Percentiles rank a stretch among this genome's conserved stretches.
These are phyloP conservation scores for Backusella tuberculispora DNA, from an alignment of 192 early-diverging fungal genomes.

Conservation along the genomic window DNA sequence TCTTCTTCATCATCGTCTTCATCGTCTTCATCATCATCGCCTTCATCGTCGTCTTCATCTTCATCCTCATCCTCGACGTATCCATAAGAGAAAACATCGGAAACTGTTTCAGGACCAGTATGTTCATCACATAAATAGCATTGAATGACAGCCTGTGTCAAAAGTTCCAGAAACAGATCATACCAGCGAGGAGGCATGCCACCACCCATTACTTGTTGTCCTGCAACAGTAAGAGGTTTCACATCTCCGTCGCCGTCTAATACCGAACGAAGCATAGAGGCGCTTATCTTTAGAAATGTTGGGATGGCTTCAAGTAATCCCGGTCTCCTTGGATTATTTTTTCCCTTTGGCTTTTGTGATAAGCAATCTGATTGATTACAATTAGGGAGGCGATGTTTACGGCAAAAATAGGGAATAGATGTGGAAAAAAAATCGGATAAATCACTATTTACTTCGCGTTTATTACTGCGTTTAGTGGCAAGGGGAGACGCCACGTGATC, in stretches of 20 bases:
- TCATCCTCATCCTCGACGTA: slow-evolving; percentile 21
- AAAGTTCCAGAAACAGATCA: slow-evolving; percentile 54
- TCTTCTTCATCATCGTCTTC: slow-evolving; percentile 34
- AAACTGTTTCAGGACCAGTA: slow-evolving; percentile 1
- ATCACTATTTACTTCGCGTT: slow-evolving; percentile 14
- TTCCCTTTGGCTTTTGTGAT: slow-evolving; percentile 15
- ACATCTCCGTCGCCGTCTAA: slow-evolving; percentile 33
- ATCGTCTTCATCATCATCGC: slow-evolving; percentile 24
- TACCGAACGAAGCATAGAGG: slow-evolving; percentile 43
- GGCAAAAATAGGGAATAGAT: slow-evolving; percentile 44
- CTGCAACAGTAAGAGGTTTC: slow-evolving; percentile 38
- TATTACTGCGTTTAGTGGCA: slow-evolving; percentile 8
- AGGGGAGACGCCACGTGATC: slow-evolving; percentile 43
- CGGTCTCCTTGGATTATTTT: slow-evolving; percentile 15
- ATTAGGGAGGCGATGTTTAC: slow-evolving; percentile 47
- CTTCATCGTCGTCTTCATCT: neutral
- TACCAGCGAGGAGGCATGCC: slow-evolving; percentile 55
- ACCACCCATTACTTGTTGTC: slow-evolving; percentile 44
- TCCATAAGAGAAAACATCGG: slow-evolving; percentile 10
- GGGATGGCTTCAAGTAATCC: slow-evolving; percentile 58
- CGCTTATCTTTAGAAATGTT: slow-evolving; percentile 53
- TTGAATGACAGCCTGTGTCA: slow-evolving; percentile 60
- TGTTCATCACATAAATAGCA: slow-evolving; percentile 55
- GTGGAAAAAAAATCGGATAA: slow-evolving; percentile 38
- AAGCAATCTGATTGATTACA: slow-evolving; percentile 30